Evolutionary conservation across 176 grass and related monocot genomes (phyloP), one percentile per base, ranked within the genome.

Genomic region (Otatea glauca): DNA sequence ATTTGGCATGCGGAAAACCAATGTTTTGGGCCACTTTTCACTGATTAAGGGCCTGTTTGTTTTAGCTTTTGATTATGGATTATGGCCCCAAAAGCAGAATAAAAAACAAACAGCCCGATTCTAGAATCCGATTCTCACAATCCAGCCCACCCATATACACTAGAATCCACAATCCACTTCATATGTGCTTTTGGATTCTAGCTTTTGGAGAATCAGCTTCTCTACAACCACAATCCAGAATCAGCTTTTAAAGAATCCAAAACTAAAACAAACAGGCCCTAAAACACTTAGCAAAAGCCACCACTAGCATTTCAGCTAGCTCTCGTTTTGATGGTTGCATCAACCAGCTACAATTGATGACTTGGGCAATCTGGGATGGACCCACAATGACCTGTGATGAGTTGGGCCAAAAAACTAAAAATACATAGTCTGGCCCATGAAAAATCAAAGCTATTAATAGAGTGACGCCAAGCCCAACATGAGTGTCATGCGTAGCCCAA

Each of bases 271-370:
- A n/a, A n/a, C n/a, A n/a, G n/a, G n/a, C n/a, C n/a, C n/a, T n/a
- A n/a, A 44, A 74, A 60, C 35, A 15, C 38, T 27, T 34, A 65
- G 4, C 24, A 74, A 68, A 67, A 68, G 47, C 27, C 0, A 34
- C 7, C 35, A 18, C 38, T 44, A 77, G 11, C 23, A 27, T 51
- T 48, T 49, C 16, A 64, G 62, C 17, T 55, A 82, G 23, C 37
- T 77, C 51, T 64, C 12, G 5, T 9, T 88, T 72, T 37, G 12
- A 70, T 8, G 72, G 24, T 78, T 20, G 24, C 20, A 82, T 41
- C 41, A 13, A 68, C 55, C 1, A 61, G 18, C 14, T 69, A 59
- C 45, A 74, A 75, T 34, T 50, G 0, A 79, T 55, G 29, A 29
- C 29, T 29, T 29, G 29, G 58, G 3, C 6, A 12, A 70, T 45